Evolutionary conservation across 768 basidiomycete species (phyloP), one percentile per base, ranked within the genome.

Genomic region (Termitomyces sp.): DNA sequence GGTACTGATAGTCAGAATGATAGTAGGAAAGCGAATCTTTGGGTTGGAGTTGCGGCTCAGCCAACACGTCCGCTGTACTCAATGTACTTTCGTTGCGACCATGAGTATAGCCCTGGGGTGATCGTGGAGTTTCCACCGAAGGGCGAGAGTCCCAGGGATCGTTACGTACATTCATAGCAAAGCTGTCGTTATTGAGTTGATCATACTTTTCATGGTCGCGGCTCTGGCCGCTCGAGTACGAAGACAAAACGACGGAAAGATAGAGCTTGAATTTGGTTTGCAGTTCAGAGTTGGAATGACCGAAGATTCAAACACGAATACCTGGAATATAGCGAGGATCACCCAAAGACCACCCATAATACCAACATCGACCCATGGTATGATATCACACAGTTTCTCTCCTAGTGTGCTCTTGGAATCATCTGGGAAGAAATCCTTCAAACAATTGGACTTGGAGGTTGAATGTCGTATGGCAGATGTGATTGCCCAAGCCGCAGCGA

Each of bases 261-360:
- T 80, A 77, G 26, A 72, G 62, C 91, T 63, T 90, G 43, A 53
- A 33, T 9, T 20, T 40, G 48, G 16, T 42, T 51, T 38, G 57
- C 38, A 47, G 36, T 55, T 58, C 6, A 57, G 55, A 45, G 26
- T n/a, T 14, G 28, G n/a, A 32, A 33, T 30, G 50, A 42, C 10
- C 32, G 50, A 58, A 52, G 56, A 49, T 49, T 53, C 30, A 30
- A 51, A 56, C 28, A 44, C 18, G 33, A 12, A 64, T 70, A 88
- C 88, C 70, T 96, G 93, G 36, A 90, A 74, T 60, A 87, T 75
- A n/a, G 81, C 82, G 28, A 97, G 76, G 16, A 97, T 66, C 10
- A 90, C 71, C 91, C 94, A 98, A 6, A 97, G 76, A 8, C 83
- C 92, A 20, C 80, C 88, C 93, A 98, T 95, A 56, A 98, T 74